Conservation (phyloP, 225 moss, liverwort and hornwort species). For the Pseudisothecium myosuroides region DNA sequence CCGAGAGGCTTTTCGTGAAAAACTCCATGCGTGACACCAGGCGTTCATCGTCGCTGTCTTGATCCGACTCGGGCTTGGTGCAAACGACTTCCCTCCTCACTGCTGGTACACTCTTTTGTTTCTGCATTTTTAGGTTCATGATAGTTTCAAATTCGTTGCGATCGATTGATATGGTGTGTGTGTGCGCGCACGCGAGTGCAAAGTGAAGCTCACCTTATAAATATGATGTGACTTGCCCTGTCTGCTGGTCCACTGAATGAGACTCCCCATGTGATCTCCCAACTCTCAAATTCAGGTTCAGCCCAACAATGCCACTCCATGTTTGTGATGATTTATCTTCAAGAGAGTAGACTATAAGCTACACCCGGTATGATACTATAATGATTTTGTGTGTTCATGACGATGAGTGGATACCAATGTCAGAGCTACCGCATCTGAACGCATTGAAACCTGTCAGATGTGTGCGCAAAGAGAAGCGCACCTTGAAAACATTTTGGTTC, state of each 20-base stretch:
- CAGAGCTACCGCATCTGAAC: background rate
- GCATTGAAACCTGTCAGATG: background rate
- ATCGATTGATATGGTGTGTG: background rate
- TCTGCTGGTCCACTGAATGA: background rate
- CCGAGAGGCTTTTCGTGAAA: background rate
- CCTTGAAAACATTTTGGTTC: conserved; percentile 14
- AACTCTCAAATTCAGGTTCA: background rate
- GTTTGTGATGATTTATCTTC: background rate
- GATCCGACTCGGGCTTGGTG: background rate
- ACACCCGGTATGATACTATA: background rate
- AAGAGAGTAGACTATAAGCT: background rate
- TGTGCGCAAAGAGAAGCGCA: background rate
- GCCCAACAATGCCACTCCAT: background rate
- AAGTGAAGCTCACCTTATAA: background rate
- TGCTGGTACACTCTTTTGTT: conserved; percentile 14
- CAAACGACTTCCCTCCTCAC: background rate
- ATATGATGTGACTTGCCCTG: background rate
- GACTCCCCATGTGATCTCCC: background rate
- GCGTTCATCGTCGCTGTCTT: conserved; percentile 7
- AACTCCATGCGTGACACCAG: background rate
- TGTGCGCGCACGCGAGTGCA: background rate
- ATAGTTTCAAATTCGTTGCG: background rate
- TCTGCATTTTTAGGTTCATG: background rate
- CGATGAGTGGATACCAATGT: background rate
- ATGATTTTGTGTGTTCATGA: background rate